Base-by-base conservation (phyloP, 345 rosid genomes). In the Syzygium grande region DNA sequence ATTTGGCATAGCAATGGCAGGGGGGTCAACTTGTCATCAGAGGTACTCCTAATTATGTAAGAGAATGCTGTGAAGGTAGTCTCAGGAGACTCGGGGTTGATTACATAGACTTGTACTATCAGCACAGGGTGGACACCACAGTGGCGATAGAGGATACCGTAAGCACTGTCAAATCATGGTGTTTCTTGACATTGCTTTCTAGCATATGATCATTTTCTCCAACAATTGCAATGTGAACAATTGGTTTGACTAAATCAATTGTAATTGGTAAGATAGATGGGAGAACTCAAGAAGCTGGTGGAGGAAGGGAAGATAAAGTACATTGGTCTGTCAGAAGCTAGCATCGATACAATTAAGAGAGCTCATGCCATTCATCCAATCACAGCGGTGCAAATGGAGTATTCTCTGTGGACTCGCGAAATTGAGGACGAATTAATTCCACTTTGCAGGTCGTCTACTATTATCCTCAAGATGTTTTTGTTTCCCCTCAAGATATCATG, bases 91-190 rank as follows among this genome's bases (percentile, higher is more conserved):
- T 94, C 63, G 93, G 84, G 46, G 91, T 92, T 87, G 93, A 93
- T 87, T 91, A 91, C 77, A 90, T 93, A 55, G 95, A 94, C 90
- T 93, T 92, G 46, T 94, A 93, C 87, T 88, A 90, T 91, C 95
- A 91, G 90, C 95, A 93, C 73, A 91, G 92, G 16, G 89, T 94
- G 38, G 96, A 94, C 85, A 89, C 93, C 80, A 90, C 92, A 9
- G 90, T 94, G 84, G 89, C 95, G 27, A 94, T 93, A 63, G 96
- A 94, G 85, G 94, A 92, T 68, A 92, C 94, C 4, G 92, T 92
- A 87, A 89, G 90, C 51, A 25, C 38, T 15, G 51, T 73, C 16
- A 5, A 22, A 9, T 53, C 84, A 3, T 51, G 17, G 16, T 6
- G n/a, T 43, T 59, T 53, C 63, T 52, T 23, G 11, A 22, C 27